These are phyloP conservation scores for Alternaria triticina DNA, from an alignment of 2,329 filamentous ascomycete genomes.

Conservation along the genomic window DNA sequence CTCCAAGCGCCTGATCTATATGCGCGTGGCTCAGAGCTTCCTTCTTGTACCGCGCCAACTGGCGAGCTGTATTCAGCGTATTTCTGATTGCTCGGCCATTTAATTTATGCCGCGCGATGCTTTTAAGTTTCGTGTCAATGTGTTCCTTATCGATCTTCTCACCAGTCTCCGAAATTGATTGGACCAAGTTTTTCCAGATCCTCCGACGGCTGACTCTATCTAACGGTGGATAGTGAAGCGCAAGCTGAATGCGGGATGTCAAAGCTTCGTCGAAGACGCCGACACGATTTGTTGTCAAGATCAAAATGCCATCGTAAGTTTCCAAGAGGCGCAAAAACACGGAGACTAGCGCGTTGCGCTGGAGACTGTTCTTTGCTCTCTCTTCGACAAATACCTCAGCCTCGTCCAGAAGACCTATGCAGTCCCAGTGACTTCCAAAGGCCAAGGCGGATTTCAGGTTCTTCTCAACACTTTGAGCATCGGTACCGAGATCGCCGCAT, in stretches of 20 bases:
- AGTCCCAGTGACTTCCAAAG: conserved; percentile 48
- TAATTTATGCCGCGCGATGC: background rate
- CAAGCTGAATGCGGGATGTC: conserved; percentile 25
- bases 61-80: background rate
- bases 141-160: no score
- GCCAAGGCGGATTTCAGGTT: background rate
- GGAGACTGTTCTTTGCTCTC: no score
- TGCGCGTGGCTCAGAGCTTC: no score
- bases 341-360: conserved; percentile 28
- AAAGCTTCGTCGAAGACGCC: conserved; percentile 50
- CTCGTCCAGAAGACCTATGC: conserved; percentile 52
- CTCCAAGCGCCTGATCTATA: no score
- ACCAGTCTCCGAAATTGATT: background rate
- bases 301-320: conserved; percentile 52
- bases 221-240: background rate
- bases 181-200: background rate
- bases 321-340: conserved; percentile 47
- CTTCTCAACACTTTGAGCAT: conserved; percentile 12
- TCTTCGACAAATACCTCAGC: conserved; percentile 62
- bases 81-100: background rate
- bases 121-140: background rate
- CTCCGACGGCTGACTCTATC: background rate
- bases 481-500: conserved; percentile 9
- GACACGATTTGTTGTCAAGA: conserved; percentile 53
- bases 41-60: background rate